These are phyloP conservation scores for Huntiella savannae DNA, from an alignment of 2,329 filamentous ascomycete genomes.

Conservation along the genomic window DNA sequence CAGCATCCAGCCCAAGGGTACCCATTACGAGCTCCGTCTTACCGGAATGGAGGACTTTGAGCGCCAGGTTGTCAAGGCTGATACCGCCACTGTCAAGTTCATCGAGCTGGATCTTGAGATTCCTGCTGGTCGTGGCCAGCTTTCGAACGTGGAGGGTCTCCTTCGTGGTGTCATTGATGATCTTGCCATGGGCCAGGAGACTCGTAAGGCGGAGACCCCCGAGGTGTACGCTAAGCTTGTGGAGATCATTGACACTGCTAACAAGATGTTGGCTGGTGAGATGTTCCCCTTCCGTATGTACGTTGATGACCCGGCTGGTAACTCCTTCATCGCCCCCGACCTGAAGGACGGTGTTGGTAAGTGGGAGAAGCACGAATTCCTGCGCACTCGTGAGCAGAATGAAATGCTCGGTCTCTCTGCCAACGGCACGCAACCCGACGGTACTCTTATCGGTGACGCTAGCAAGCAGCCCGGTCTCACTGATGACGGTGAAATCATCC, in stretches of 20 bases:
- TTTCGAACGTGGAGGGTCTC: constrained; percentile 86
- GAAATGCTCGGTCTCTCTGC: constrained; percentile 57
- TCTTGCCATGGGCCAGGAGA: constrained; percentile 63
- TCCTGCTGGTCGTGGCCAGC: constrained; percentile 71
- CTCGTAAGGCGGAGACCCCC: constrained; percentile 56
- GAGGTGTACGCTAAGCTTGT: constrained; percentile 64
- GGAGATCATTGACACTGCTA: constrained; percentile 53
- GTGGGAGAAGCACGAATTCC: constrained; percentile 72
- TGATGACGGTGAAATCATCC: constrained; percentile 60
- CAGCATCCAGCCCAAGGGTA: constrained; percentile 74
- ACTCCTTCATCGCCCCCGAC: constrained; percentile 89
- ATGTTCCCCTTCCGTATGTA: constrained; percentile 75
- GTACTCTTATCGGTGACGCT: constrained; percentile 17
- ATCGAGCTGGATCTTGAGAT: constrained; percentile 89
- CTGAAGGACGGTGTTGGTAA: constrained; percentile 65
- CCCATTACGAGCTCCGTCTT: constrained; percentile 65
- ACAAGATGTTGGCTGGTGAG: constrained; percentile 58
- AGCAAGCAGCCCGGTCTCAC: constrained; percentile 18
- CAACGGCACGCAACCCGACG: constrained; percentile 25
- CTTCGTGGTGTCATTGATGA: constrained; percentile 62
- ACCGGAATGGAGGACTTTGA: constrained; percentile 56
- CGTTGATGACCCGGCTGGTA: constrained; percentile 81
- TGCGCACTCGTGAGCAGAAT: constrained; percentile 71
- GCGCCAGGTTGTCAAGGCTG: constrained; percentile 81
- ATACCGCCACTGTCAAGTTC: constrained; percentile 67